Conservation (phyloP, 2,329 filamentous ascomycete genomes). For the Pseudocercospora musae region DNA sequence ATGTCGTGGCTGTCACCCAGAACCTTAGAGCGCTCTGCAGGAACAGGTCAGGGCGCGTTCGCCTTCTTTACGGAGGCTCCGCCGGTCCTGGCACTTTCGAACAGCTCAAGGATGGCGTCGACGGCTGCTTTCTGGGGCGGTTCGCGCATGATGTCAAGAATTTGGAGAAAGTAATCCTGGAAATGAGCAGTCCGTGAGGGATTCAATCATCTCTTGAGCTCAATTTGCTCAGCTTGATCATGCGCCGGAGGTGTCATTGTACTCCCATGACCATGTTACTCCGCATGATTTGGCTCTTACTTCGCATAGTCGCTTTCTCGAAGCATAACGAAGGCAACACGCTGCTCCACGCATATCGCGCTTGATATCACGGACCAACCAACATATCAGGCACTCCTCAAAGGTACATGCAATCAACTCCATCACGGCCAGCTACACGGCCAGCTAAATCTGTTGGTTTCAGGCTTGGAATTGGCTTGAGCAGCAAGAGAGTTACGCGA, state of each 20-base stretch:
- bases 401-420: not conserved
- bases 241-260: no score
- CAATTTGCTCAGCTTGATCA: no score
- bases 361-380: not conserved
- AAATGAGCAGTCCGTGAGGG: slow-evolving; percentile 50
- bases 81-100: slow-evolving; percentile 75
- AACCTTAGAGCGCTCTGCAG: slow-evolving; percentile 58
- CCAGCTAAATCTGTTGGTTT: not conserved
- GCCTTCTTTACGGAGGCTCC: slow-evolving; percentile 78
- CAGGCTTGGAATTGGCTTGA: not conserved
- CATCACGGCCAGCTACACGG: not conserved
- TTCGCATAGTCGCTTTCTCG: not conserved
- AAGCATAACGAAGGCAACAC: not conserved
- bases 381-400: not conserved
- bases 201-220: no score
- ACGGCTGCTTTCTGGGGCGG: slow-evolving; percentile 76
- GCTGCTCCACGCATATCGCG: not conserved
- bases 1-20: slow-evolving; percentile 68
- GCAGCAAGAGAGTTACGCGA: not conserved
- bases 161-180: slow-evolving; percentile 67
- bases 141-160: slow-evolving; percentile 75
- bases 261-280: not conserved
- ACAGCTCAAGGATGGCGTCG: slow-evolving; percentile 64
- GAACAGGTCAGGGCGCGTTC: slow-evolving; percentile 55
- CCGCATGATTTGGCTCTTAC: not conserved